These are phyloP conservation scores for Metarhizium anisopliae DNA, from an alignment of 2,329 filamentous ascomycete species.

Conservation along the genomic window DNA sequence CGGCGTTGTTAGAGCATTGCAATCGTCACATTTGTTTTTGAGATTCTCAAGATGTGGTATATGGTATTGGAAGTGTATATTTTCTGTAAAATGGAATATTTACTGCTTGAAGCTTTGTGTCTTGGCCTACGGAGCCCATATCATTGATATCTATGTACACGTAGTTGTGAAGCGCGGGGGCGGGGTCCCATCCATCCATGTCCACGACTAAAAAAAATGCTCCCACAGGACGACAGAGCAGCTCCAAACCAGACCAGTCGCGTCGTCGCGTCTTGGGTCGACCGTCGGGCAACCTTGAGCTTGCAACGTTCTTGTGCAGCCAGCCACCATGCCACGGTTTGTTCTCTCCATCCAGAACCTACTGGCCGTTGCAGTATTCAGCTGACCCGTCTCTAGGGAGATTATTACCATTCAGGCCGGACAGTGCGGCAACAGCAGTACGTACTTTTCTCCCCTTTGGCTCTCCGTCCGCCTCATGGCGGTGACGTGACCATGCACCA, in stretches of 20 bases:
- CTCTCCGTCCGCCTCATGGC: background rate
- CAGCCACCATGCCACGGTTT: slow-evolving; percentile 19
- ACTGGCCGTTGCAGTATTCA: slow-evolving; percentile 5
- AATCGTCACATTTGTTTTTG: background rate
- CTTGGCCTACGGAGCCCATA: no score
- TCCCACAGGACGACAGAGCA: no score
- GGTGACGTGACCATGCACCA: no score
- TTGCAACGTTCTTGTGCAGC: slow-evolving; percentile 1
- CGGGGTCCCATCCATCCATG: slow-evolving; percentile 3
- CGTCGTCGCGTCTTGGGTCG: slow-evolving; percentile 6
- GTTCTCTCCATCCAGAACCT: slow-evolving; percentile 5
- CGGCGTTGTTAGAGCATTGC: slow-evolving; percentile 9
- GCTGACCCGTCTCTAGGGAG: slow-evolving; percentile 52
- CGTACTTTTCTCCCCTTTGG: slow-evolving; percentile 31
- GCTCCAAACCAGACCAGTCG: background rate
- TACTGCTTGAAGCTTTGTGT: no score
- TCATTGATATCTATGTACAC: no score
- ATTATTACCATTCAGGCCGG: slow-evolving; percentile 99
- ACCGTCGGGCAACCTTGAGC: background rate
- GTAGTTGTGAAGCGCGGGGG: slow-evolving; percentile 7
- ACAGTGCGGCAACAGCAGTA: slow-evolving; percentile 98
- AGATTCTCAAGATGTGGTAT: background rate
- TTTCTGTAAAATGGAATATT: background rate
- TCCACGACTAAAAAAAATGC: background rate
- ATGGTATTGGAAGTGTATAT: background rate